Evolutionary conservation across 768 basidiomycete genomes (phyloP).

Genomic region (Lactifluus subvellereus): DNA sequence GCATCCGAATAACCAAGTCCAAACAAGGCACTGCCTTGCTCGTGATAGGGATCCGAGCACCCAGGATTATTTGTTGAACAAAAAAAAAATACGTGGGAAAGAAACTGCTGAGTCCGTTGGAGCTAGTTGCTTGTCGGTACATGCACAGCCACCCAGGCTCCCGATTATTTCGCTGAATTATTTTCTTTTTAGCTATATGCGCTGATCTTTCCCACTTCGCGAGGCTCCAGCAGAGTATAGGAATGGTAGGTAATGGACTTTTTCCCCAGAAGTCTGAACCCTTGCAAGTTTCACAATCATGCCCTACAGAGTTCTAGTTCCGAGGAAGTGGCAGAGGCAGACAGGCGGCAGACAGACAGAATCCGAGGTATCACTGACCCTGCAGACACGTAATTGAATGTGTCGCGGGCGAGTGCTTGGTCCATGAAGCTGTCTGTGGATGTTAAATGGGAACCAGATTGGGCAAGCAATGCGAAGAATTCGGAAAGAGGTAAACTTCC

Average conservation of each 20-base stretch:
- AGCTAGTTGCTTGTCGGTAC: neutral
- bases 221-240: neutral
- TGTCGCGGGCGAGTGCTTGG: neutral
- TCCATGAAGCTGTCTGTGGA: neutral
- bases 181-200: neutral
- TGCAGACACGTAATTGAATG: slow-evolving; percentile 1
- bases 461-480: slow-evolving; percentile 2
- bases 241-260: neutral
- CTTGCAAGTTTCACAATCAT: neutral
- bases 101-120: too few relatives aligned
- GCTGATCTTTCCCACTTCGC: neutral
- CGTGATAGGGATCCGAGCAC: slow-evolving; percentile 10
- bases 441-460: neutral
- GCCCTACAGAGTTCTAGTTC: neutral
- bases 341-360: neutral
- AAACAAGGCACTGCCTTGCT: neutral
- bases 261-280: too few relatives aligned
- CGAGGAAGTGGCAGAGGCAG: neutral
- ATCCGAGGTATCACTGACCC: neutral
- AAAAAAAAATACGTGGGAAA: neutral
- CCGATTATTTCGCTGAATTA: neutral
- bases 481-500: neutral
- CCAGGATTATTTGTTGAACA: slow-evolving; percentile 10
- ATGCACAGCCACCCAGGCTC: neutral
- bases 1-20: slow-evolving; percentile 1